Evolutionary conservation across 2,329 filamentous ascomycete genomes (phyloP).

Genomic region (Phialophora chinensis): DNA sequence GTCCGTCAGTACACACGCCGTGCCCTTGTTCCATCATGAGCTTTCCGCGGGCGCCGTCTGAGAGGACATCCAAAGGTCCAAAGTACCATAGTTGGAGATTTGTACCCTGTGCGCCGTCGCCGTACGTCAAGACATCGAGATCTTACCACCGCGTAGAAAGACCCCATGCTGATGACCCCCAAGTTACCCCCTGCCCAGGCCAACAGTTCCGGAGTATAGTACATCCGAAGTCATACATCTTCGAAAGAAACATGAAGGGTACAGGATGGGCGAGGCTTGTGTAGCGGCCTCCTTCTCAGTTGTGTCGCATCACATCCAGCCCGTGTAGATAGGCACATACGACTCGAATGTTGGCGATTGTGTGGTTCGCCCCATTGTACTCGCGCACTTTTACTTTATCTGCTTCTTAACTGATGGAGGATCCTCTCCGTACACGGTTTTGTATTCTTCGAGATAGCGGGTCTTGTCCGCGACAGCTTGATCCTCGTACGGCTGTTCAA

Average conservation of each 20-base stretch:
- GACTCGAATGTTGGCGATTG: background rate
- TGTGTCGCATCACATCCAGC: background rate
- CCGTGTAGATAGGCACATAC: background rate
- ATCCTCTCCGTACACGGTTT: conserved; percentile 46
- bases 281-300: background rate
- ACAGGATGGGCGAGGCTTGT: too few relatives aligned
- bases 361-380: background rate
- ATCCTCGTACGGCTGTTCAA: conserved; percentile 42
- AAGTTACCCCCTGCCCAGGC: background rate
- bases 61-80: background rate
- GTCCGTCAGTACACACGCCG: too few relatives aligned
- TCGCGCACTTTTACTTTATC: background rate
- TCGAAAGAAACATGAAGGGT: background rate
- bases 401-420: conserved; percentile 8
- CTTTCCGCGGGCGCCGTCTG: background rate
- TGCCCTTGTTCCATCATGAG: too few relatives aligned
- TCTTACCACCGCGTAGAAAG: background rate
- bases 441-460: conserved; percentile 47
- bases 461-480: conserved; percentile 40
- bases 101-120: background rate
- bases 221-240: background rate
- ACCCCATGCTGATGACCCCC: background rate
- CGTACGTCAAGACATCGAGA: background rate
- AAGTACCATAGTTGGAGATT: conserved; percentile 2
- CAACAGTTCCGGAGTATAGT: conserved; percentile 1